Base-by-base conservation (phyloP, 2,329 filamentous ascomycete genomes). In the Ascochyta pisi region DNA sequence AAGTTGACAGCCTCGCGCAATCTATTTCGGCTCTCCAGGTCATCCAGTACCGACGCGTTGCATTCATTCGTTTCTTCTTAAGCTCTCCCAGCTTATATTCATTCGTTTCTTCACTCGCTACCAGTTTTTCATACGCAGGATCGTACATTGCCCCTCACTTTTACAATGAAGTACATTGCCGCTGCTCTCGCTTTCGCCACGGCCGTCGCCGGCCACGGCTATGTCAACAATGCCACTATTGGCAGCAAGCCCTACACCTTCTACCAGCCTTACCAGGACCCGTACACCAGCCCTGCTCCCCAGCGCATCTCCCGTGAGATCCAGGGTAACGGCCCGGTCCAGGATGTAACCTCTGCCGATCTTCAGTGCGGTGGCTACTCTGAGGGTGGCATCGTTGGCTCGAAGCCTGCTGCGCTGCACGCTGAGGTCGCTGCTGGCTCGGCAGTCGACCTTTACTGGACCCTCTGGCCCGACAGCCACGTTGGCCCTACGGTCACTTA, bases 401-500 rank as follows among this genome's bases (percentile, higher is more conserved):
- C 82, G 6, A 67, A 72, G 24, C 84, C 84, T 5, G 84, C 84
- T 2, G 68, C 80, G 4, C 77, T 87, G 0, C 82, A 84, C 58
- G 84, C 83, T 2, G 70, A 79, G 0, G 84, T 77, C 4, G 76
- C 80, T 5, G 83, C 84, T 3, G 84, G 85, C 2, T 82, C 79
- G 2, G 78, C 76, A 0, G 82, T 86, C 33, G 80, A 78, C 9
- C 76, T 87, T 3, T 74, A 75, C 50, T 87, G 85, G 54, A 86
- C 84, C 1, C 65, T 78, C 2, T 81, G 78, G 78, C 78, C 79
- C 0, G 76, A 78, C 1, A 74, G 69, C 55, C 83, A 85, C 55
- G 74, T 82, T 27, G 84, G 84, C 0, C 84, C 84, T 1, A 69
- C 82, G 1, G 75, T 86, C 52, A 86, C 84, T 0, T 86, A 86